Evolutionary conservation across 2,329 filamentous ascomycete species (phyloP).

Genomic region (Alternaria brassicae): DNA sequence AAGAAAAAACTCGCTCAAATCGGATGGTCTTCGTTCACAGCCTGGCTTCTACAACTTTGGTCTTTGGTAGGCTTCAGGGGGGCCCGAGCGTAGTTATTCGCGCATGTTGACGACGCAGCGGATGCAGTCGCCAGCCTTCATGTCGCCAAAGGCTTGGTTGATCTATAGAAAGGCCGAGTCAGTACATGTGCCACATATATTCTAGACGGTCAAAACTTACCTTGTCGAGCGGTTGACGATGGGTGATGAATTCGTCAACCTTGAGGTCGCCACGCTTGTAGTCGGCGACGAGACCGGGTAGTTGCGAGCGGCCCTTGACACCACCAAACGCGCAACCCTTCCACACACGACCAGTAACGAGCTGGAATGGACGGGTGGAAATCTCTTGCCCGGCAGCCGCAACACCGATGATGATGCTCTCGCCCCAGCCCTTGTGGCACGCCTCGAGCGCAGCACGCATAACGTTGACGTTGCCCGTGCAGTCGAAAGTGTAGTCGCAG

Average conservation of each 20-base stretch:
- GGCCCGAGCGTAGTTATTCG: slow-evolving; percentile 32
- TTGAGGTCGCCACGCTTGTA: slow-evolving; percentile 91
- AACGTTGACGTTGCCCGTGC: slow-evolving; percentile 94
- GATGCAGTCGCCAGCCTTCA: slow-evolving; percentile 97
- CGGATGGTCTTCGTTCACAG: neutral
- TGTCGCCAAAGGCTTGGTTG: slow-evolving; percentile 88
- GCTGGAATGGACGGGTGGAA: slow-evolving; percentile 92
- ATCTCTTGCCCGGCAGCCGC: slow-evolving; percentile 97
- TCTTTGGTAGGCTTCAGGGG: neutral
- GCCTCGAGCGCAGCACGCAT: slow-evolving; percentile 96
- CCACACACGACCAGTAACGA: slow-evolving; percentile 97
- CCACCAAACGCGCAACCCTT: slow-evolving; percentile 97
- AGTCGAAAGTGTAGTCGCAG: slow-evolving; percentile 99
- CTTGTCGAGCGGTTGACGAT: slow-evolving; percentile 81
- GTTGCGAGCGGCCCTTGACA: slow-evolving; percentile 95
- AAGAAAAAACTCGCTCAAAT: slow-evolving; percentile 4
- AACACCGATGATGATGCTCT: slow-evolving; percentile 97
- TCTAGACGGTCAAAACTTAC: no score
- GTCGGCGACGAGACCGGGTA: slow-evolving; percentile 84
- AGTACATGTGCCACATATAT: no score
- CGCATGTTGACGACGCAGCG: slow-evolving; percentile 83
- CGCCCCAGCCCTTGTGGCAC: slow-evolving; percentile 99
- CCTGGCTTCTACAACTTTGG: slow-evolving; percentile 3
- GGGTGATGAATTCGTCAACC: slow-evolving; percentile 99
- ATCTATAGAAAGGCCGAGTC: no score